Evolutionary conservation across 2,329 filamentous ascomycete genomes (phyloP), one percentile per base, ranked within the genome.

Genomic region (Talaromyces amestolkiae): DNA sequence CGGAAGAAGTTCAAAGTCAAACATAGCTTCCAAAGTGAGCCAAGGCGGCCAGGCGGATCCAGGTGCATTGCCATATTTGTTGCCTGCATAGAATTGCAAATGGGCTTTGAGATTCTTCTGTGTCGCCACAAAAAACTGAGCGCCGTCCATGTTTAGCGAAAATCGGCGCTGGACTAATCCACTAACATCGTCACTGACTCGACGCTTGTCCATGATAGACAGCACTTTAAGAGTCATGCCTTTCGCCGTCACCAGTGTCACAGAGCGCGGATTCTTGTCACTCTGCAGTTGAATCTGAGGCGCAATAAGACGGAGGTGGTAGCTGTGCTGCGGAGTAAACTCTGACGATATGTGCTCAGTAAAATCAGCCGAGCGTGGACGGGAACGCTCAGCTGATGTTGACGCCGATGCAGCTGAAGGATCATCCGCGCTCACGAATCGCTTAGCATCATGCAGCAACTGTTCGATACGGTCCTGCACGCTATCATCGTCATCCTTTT

Each of bases 21-120:
- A 97, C 90, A 99, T 97, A 71, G 97, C 92, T 79, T 99, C 95
- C 81, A 99, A 90, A 0, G 95, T 95, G 56, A 98, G 92, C 95
- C 95, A 99, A 0, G 95, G 95, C 11, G 95, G 95, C 95, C 96
- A 99, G 17, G 91, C 89, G 3, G 93, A 92, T 10, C 92, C 92
- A 41, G 86, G 85, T 47, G 91, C 88, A 35, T 93, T 90, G 43
- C 96, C 96, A 73, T 99, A 99, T 66, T 89, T 90, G 77, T 94
- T 97, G 62, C 93, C 94, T 24, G 94, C 93, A 76, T 99, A 98
- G 83, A 97, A 90, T 62, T 95, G 93, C 62, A 97, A 85, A 69
- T 96, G 87, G 68, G 91, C 90, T 10, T 90, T 91, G 13, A 99
- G 94, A 76, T 90, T 95, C 80, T 96, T 96, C 72, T 94, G 91